phyloP scores from a whole-genome alignment of 2,329 filamentous ascomycete species.

The Gyromitra esculenta region DNA sequence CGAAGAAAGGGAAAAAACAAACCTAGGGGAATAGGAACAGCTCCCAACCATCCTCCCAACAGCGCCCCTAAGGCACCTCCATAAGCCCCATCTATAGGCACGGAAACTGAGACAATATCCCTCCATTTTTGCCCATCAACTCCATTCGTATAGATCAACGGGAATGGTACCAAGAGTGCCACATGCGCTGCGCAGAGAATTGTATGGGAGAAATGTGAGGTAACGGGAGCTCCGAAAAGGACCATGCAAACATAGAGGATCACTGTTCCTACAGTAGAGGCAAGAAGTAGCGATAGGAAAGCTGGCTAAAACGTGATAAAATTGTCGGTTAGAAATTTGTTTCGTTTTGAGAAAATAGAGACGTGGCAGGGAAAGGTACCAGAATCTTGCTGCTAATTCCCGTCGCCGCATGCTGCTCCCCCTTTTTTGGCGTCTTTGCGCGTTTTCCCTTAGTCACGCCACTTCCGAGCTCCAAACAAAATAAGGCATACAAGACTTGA shows the following conservation, averaged over 20 bases:
- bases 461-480: slow-evolving; percentile 64
- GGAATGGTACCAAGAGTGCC: slow-evolving; percentile 78
- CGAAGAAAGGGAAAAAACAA: slow-evolving; percentile 66
- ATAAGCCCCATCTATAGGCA: slow-evolving; percentile 84
- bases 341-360: slow-evolving; percentile 17
- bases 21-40: slow-evolving; percentile 93
- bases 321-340: slow-evolving; percentile 7
- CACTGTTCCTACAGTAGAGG: slow-evolving; percentile 65
- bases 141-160: slow-evolving; percentile 85
- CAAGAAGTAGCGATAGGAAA: slow-evolving; percentile 73
- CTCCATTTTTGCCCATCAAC: slow-evolving; percentile 77
- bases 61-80: slow-evolving; percentile 81
- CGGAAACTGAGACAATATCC: slow-evolving; percentile 72
- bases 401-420: slow-evolving; percentile 60
- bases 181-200: slow-evolving; percentile 83
- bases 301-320: slow-evolving; percentile 66
- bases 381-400: slow-evolving; percentile 67
- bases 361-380: slow-evolving; percentile 62
- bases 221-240: slow-evolving; percentile 90
- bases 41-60: slow-evolving; percentile 89
- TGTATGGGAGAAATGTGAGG: slow-evolving; percentile 81
- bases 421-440: slow-evolving; percentile 65
- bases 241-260: slow-evolving; percentile 72
- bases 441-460: slow-evolving; percentile 57
- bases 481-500: slow-evolving; percentile 71